Conservation (phyloP, 331 rosid genomes). For the Cydonia oblonga region DNA sequence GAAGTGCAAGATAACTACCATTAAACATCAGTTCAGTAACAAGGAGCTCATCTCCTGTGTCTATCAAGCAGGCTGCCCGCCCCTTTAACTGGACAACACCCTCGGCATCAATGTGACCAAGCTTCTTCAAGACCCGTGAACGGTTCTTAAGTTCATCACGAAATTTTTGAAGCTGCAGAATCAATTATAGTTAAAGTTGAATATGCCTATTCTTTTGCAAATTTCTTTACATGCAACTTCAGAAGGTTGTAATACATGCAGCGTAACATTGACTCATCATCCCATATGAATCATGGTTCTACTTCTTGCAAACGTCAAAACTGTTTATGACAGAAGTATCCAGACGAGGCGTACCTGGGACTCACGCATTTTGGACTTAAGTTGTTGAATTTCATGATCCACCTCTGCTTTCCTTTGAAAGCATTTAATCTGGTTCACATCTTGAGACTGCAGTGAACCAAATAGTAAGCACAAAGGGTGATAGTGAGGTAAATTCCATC, state of each 20-base stretch:
- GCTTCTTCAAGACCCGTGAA: constrained; percentile 85
- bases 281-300: background rate
- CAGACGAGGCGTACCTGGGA: constrained; percentile 59
- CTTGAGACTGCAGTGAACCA: constrained; percentile 44
- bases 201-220: background rate
- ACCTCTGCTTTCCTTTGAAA: constrained; percentile 95
- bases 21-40: constrained; percentile 95
- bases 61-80: constrained; percentile 96
- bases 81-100: constrained; percentile 96
- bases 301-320: background rate
- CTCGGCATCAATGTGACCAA: constrained; percentile 89
- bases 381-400: constrained; percentile 87
- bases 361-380: constrained; percentile 89
- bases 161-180: constrained; percentile 77
- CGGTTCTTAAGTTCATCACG: constrained; percentile 89
- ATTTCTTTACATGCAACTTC: background rate
- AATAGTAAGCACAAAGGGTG: background rate
- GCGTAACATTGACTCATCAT: background rate
- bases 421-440: constrained; percentile 69
- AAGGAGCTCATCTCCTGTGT: constrained; percentile 95
- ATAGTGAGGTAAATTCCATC: constrained; percentile 4
- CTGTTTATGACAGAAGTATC: constrained; percentile 1
- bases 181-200: background rate
- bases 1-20: constrained; percentile 35
- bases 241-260: background rate